A percentile compares a stretch with the other conserved stretches of the same genome.
phyloP scores from a whole-genome alignment of 129 eudicot species.

The Lactuca sativa region DNA sequence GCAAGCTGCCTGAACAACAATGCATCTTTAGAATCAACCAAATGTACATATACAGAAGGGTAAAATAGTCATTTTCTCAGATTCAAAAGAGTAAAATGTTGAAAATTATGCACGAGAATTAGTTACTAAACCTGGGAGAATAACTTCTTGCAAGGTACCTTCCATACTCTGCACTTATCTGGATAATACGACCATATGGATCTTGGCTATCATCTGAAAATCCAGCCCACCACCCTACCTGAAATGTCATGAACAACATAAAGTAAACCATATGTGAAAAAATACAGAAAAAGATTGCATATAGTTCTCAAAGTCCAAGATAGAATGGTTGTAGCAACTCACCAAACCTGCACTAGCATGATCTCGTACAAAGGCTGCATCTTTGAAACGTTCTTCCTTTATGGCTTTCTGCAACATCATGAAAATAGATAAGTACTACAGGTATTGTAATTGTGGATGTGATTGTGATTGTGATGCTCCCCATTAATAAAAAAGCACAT shows the following conservation, averaged over 20 bases:
- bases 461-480: neutral
- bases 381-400: constrained; percentile 75
- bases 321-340: constrained; percentile 32
- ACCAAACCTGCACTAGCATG: constrained; percentile 92
- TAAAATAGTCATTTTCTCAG: neutral
- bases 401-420: constrained; percentile 66
- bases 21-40: neutral
- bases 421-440: neutral
- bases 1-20: constrained; percentile 79
- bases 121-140: constrained; percentile 75
- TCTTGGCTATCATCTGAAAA: constrained; percentile 70
- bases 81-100: neutral
- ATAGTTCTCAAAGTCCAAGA: constrained; percentile 3
- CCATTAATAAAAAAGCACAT: constrained; percentile 2
- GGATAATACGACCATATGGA: constrained; percentile 88
- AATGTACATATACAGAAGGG: neutral
- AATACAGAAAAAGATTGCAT: neutral
- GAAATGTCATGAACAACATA: constrained; percentile 18
- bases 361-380: constrained; percentile 87
- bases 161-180: constrained; percentile 93
- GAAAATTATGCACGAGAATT: neutral
- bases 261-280: constrained; percentile 4
- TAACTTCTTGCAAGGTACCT: constrained; percentile 91
- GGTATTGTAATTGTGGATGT: neutral
- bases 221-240: constrained; percentile 99